A percentile compares a stretch with the other conserved stretches of the same genome.
phyloP scores from a whole-genome alignment of 164 flowering plant genomes.

The Houttuynia cordata region DNA sequence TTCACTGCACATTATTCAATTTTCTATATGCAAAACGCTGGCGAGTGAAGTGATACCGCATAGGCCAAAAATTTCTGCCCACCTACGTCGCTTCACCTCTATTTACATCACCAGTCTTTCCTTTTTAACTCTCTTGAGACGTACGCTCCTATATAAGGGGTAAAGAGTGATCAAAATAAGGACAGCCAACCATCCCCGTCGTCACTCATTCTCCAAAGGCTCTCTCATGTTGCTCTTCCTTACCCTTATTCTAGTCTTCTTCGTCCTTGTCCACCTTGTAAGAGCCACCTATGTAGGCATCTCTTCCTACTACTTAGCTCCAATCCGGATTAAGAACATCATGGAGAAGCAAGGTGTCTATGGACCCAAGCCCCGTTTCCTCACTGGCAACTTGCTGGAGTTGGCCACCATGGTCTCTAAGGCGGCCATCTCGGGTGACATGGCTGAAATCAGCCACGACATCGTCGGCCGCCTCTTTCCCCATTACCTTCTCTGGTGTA shows the following conservation, averaged over 20 bases:
- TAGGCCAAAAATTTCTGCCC: too few species aligned
- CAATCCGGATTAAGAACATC: slow-evolving; percentile 62
- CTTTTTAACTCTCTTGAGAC: too few species aligned
- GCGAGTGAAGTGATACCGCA: too few species aligned
- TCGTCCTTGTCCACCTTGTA: background rate
- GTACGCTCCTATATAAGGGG: too few species aligned
- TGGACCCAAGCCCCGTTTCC: slow-evolving; percentile 78
- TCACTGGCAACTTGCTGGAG: slow-evolving; percentile 66
- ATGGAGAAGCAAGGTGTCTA: slow-evolving; percentile 91
- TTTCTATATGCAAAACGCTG: too few species aligned
- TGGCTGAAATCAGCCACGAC: slow-evolving; percentile 57
- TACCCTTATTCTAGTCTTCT: background rate
- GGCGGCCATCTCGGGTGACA: slow-evolving; percentile 56
- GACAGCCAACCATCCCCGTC: too few species aligned
- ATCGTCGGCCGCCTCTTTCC: slow-evolving; percentile 75
- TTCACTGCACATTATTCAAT: too few species aligned
- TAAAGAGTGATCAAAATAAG: too few species aligned
- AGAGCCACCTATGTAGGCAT: slow-evolving; percentile 13
- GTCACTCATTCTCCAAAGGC: too few species aligned
- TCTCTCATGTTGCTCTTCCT: background rate
- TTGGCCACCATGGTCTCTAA: slow-evolving; percentile 46
- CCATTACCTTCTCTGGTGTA: slow-evolving; percentile 73
- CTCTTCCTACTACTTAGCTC: slow-evolving; percentile 57
- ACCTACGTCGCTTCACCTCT: too few species aligned
- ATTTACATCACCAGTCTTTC: too few species aligned